Evolutionary conservation across 495 filamentous ascomycete genomes (phyloP), one percentile per base, ranked within the genome.

Genomic region (Melanomma pulvis-pyrius): DNA sequence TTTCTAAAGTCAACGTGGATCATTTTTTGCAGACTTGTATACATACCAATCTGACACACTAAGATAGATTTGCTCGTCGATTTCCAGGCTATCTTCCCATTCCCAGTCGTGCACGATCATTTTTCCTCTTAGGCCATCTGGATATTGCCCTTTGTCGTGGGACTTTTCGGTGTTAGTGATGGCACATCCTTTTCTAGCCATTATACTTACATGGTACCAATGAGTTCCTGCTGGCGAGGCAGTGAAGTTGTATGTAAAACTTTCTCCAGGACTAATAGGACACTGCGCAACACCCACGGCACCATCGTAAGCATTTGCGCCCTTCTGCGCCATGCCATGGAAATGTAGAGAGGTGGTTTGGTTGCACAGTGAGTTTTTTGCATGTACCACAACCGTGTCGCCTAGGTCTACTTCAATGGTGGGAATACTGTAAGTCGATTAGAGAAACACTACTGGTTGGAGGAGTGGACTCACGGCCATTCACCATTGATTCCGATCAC

Each of bases 401-500:
- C 62, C 67, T 1, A 58, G 30, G 46, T 69, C 54, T 2, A 54
- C 61, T 25, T 70, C 65, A 25, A 72, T 69, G 1, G 12, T 64
- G 24, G 70, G 70, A 17, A 66, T 52, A 6, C 63, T 66, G 34
- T 1, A 34, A 29, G 2, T 44, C 4, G 17, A 36, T 66, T 50
- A 49, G 53, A 9, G 5, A 8, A 13, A 11, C 24, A 24, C 26
- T 19, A 47, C 41, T 36, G 24, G 1, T 26, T 61, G 17, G 6
- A 26, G 25, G 34, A 47, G 29, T 25, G 6, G 15, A 58, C 63
- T 30, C 24, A 63, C 41, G 70, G 70, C 70, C 70, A 72, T 61
- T 70, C 54, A 4, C 67, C 67, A 41, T 72, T 72, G 44, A 72
- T 63, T 13, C 61, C 70, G 53, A 71, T 68, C 9, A 71, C 69